Conservation (phyloP, 495 filamentous ascomycete species). For the Penicillium coprophilum region DNA sequence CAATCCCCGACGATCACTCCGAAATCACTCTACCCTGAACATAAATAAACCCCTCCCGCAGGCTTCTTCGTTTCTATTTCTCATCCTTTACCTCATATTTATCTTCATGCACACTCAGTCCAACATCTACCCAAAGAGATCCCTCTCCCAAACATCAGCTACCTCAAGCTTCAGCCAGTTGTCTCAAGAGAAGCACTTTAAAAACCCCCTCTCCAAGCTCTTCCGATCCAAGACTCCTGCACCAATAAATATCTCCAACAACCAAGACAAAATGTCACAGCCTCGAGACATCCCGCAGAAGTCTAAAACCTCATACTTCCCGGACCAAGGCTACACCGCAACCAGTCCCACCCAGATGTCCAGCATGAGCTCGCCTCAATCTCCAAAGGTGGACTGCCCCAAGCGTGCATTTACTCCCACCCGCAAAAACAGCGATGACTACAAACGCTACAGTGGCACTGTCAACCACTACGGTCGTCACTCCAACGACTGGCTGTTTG, state of each 20-base stretch:
- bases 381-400: constrained; percentile 17
- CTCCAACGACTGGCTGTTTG: constrained; percentile 52
- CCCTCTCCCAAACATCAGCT: constrained; percentile 28
- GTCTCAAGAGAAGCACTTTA: constrained; percentile 17
- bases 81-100: not conserved
- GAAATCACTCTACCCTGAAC: constrained; percentile 2
- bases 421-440: constrained; percentile 34
- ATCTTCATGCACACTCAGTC: constrained; percentile 25
- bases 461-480: constrained; percentile 49
- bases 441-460: constrained; percentile 43
- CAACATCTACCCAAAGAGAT: constrained; percentile 20
- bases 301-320: constrained; percentile 20
- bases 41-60: constrained; percentile 17
- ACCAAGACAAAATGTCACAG: constrained; percentile 18
- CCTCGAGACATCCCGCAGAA: constrained; percentile 28
- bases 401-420: constrained; percentile 25
- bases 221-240: constrained; percentile 25
- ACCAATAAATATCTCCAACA: constrained; percentile 20
- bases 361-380: constrained; percentile 17
- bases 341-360: constrained; percentile 26
- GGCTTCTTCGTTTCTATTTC: not conserved
- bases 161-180: constrained; percentile 23
- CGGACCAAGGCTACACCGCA: constrained; percentile 17
- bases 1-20: constrained; percentile 17
- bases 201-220: constrained; percentile 18